Evolutionary conservation across 2,329 filamentous ascomycete genomes (phyloP).

Genomic region (Cladosporium sphaerospermum): DNA sequence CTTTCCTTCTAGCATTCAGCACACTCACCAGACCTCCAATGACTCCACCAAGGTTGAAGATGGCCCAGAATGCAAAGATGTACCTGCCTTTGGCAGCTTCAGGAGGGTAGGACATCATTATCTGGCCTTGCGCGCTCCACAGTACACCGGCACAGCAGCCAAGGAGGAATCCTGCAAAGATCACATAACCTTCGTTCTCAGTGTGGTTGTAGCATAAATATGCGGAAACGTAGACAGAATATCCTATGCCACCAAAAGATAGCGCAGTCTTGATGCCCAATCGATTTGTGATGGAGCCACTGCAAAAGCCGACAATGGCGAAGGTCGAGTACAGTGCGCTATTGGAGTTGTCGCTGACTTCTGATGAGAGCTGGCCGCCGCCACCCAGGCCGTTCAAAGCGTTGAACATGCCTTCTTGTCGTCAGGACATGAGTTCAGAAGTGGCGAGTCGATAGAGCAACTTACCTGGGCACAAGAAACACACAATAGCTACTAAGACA

Average conservation of each 20-base stretch:
- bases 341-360: constrained; percentile 53
- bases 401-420: constrained; percentile 43
- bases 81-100: constrained; percentile 80
- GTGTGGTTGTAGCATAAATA: constrained; percentile 68
- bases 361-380: constrained; percentile 41
- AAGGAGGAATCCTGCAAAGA: constrained; percentile 69
- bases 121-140: constrained; percentile 76
- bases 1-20: background rate
- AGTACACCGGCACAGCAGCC: constrained; percentile 73
- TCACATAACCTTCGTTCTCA: constrained; percentile 61
- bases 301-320: constrained; percentile 58
- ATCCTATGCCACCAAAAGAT: constrained; percentile 67
- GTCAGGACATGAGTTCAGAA: background rate
- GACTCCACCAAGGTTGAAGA: constrained; percentile 87
- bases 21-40: constrained; percentile 63
- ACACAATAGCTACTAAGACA: constrained; percentile 45
- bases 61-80: constrained; percentile 89
- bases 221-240: constrained; percentile 65
- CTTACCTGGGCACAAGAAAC: constrained; percentile 47
- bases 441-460: background rate
- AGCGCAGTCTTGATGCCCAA: constrained; percentile 65
- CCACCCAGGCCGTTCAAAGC: constrained; percentile 47
- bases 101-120: constrained; percentile 84
- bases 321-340: constrained; percentile 69
- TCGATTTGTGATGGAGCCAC: constrained; percentile 68